Evolutionary conservation across 2,329 filamentous ascomycete genomes (phyloP).

Genomic region (Fusarium foetens): DNA sequence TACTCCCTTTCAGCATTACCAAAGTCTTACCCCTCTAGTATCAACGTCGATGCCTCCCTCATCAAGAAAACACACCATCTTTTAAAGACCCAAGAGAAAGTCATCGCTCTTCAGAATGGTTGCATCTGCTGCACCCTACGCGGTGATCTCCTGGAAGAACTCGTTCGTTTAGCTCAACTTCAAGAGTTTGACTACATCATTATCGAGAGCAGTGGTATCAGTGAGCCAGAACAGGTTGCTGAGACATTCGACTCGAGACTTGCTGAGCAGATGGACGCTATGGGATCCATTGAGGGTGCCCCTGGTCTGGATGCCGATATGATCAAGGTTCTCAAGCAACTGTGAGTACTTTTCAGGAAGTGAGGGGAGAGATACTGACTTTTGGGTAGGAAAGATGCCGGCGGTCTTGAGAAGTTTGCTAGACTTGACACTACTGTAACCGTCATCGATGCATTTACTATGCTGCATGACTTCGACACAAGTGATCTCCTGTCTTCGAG

Average conservation of each 20-base stretch:
- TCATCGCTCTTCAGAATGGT: conserved; percentile 76
- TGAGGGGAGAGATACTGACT: not conserved
- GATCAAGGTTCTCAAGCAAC: conserved; percentile 49
- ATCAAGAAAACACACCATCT: conserved; percentile 66
- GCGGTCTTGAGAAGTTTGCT: conserved; percentile 73
- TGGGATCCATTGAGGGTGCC: conserved; percentile 46
- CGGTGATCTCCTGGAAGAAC: conserved; percentile 75
- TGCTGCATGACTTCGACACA: conserved; percentile 78
- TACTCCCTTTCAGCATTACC: rapidly evolving
- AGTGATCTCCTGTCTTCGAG: conserved; percentile 73
- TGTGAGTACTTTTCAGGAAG: conserved; percentile 39
- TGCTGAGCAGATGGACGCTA: conserved; percentile 57
- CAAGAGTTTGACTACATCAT: conserved; percentile 76
- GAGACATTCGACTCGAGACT: conserved; percentile 74
- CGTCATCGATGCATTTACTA: conserved; percentile 77
- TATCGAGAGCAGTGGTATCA: conserved; percentile 78
- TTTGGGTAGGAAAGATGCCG: conserved; percentile 57
- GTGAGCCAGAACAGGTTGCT: conserved; percentile 77
- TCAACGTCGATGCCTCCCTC: conserved; percentile 73
- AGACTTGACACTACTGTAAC: conserved; percentile 77
- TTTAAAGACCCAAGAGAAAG: conserved; percentile 69
- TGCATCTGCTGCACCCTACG: conserved; percentile 82
- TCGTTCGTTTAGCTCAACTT: conserved; percentile 70
- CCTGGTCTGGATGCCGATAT: conserved; percentile 50
- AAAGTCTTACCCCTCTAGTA: conserved; percentile 46